A percentile compares a stretch with the other conserved stretches of the same genome.
Evolutionary conservation across 768 basidiomycete genomes (phyloP).

Genomic region (Kwoniella mangroviensis): DNA sequence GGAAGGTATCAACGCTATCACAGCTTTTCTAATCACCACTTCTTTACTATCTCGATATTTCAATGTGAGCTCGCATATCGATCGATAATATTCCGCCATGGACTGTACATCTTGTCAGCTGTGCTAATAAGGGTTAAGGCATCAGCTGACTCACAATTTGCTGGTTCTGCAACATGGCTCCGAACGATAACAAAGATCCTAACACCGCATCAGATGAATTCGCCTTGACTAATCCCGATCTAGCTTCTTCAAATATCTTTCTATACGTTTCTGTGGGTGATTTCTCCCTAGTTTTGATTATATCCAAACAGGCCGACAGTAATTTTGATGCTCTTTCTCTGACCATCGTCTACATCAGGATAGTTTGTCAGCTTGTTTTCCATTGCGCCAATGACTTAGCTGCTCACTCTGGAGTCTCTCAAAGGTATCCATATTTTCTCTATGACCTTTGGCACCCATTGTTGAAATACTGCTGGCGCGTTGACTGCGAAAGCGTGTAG

Average conservation of each 20-base stretch:
- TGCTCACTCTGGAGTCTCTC: constrained; percentile 75
- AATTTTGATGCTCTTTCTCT: constrained; percentile 92
- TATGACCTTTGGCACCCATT: constrained; percentile 83
- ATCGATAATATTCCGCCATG: constrained; percentile 66
- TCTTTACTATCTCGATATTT: constrained; percentile 87
- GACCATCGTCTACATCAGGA: constrained; percentile 65
- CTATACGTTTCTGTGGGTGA: constrained; percentile 66
- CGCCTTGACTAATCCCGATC: constrained; percentile 72
- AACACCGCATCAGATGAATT: constrained; percentile 86
- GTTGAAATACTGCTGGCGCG: constrained; percentile 83
- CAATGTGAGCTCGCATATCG: constrained; percentile 86
- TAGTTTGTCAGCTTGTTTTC: background rate
- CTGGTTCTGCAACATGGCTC: constrained; percentile 88
- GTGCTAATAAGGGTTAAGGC: background rate
- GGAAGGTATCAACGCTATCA: constrained; percentile 92
- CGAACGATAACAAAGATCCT: constrained; percentile 87
- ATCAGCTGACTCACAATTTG: constrained; percentile 71
- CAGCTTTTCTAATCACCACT: constrained; percentile 84
- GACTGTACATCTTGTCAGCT: constrained; percentile 44
- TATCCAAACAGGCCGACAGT: constrained; percentile 88
- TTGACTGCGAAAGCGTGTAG: constrained; percentile 90
- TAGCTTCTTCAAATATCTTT: constrained; percentile 88
- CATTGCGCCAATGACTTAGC: background rate
- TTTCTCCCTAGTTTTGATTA: constrained; percentile 74
- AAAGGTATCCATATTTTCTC: constrained; percentile 91